A percentile compares a stretch with the other conserved stretches of the same genome.
phyloP scores from a whole-genome alignment of 139 green algal species.

The Auxenochlorella protothecoides region DNA sequence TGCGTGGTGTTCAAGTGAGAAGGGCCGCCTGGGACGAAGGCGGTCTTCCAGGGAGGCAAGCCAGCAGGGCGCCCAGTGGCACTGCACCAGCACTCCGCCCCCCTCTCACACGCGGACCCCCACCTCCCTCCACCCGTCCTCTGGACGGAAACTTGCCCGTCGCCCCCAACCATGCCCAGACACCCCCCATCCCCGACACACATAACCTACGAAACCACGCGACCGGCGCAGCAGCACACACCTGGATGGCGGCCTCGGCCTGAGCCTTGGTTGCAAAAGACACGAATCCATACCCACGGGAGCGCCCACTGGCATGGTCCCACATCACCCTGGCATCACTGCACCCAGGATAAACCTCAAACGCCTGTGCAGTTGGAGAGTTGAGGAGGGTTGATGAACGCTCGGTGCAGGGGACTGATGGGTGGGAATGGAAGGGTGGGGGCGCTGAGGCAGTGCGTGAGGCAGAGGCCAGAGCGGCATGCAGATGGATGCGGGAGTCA shows the following conservation, averaged over 20 bases:
- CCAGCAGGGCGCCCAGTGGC: no score
- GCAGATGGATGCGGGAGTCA: no score
- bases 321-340: constrained; percentile 66
- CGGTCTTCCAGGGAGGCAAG: not conserved
- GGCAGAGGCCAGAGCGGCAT: no score
- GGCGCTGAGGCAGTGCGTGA: no score
- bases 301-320: constrained; percentile 57
- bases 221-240: not conserved
- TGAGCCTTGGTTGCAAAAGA: constrained; percentile 48
- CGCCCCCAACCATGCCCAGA: not conserved
- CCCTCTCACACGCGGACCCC: no score
- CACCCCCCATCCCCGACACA: not conserved
- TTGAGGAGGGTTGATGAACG: no score
- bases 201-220: not conserved
- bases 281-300: constrained; percentile 69
- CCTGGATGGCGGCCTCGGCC: constrained; percentile 43
- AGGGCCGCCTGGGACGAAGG: not conserved
- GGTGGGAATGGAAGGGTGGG: no score
- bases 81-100: no score
- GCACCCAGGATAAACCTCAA: constrained; percentile 22
- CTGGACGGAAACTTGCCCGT: no score
- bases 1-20: no score
- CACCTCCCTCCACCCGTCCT: no score
- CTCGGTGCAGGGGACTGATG: no score
- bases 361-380: constrained; percentile 10